Conservation (phyloP, 257 asterid species). For the Prunella vulgaris region DNA sequence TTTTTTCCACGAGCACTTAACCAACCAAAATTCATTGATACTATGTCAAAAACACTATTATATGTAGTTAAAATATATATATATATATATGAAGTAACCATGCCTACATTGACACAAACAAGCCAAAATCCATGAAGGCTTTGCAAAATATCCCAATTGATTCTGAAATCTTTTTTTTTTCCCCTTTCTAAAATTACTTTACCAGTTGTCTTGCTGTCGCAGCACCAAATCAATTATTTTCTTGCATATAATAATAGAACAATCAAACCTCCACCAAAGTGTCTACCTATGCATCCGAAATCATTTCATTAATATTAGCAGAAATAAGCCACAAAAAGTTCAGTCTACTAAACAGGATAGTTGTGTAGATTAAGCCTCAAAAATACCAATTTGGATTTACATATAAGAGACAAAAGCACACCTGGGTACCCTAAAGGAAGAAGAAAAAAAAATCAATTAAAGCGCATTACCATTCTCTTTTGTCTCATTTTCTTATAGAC, state of each 20-base stretch:
- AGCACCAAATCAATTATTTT: not conserved
- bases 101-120: too few species aligned
- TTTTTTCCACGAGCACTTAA: too few species aligned
- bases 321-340: not conserved
- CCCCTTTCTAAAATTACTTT: not conserved
- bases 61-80: too few species aligned
- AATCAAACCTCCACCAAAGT: not conserved
- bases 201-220: not conserved
- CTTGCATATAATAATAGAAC: not conserved
- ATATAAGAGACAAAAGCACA: conserved; percentile 2
- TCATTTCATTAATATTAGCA: not conserved
- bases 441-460: not conserved
- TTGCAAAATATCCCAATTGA: not conserved
- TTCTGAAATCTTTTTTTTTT: not conserved
- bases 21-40: too few species aligned
- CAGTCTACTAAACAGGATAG: not conserved
- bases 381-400: conserved; percentile 10
- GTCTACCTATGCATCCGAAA: not conserved
- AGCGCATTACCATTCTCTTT: not conserved
- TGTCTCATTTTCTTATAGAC: conserved; percentile 53
- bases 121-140: too few species aligned
- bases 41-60: too few species aligned
- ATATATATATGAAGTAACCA: too few species aligned
- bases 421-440: not conserved
- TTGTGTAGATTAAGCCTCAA: not conserved